phyloP scores from a whole-genome alignment of 2,329 filamentous ascomycete genomes.

The Ophiosphaerella narmari region DNA sequence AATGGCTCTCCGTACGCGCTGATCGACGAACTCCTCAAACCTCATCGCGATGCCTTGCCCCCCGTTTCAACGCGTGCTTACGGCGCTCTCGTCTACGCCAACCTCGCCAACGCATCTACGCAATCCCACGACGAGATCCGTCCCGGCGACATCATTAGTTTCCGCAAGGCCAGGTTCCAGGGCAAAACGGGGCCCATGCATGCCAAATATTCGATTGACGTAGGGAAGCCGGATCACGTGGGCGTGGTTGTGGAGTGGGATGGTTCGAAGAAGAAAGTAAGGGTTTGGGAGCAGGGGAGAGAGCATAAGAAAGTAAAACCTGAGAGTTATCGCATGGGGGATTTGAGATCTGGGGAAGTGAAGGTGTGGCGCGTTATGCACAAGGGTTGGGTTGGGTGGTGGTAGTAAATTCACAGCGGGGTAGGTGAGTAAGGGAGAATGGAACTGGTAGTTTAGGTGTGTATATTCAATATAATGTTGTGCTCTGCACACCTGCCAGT shows the following conservation, averaged over 20 bases:
- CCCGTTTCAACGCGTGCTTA: slow-evolving; percentile 90
- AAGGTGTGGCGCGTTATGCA: slow-evolving; percentile 97
- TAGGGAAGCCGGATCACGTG: slow-evolving; percentile 87
- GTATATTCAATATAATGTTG: too few relatives aligned
- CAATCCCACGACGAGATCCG: slow-evolving; percentile 92
- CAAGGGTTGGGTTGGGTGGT: slow-evolving; percentile 88
- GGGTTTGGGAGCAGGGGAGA: slow-evolving; percentile 92
- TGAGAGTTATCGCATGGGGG: slow-evolving; percentile 92
- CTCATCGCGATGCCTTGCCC: slow-evolving; percentile 72
- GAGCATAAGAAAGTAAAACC: slow-evolving; percentile 92
- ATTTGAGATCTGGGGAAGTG: slow-evolving; percentile 90
- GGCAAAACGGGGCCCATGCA: slow-evolving; percentile 96
- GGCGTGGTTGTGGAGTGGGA: slow-evolving; percentile 96
- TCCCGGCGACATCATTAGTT: slow-evolving; percentile 86
- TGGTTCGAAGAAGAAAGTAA: slow-evolving; percentile 95
- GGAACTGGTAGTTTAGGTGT: too few relatives aligned
- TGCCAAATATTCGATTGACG: slow-evolving; percentile 86
- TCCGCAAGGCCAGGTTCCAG: slow-evolving; percentile 92
- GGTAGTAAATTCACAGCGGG: not conserved
- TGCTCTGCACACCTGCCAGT: too few relatives aligned
- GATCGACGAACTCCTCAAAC: slow-evolving; percentile 76
- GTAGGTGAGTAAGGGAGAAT: too few relatives aligned
- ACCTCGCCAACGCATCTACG: slow-evolving; percentile 91
- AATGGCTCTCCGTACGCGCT: slow-evolving; percentile 82
- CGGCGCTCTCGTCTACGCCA: slow-evolving; percentile 90